These are phyloP conservation scores for Penicillium sp. DNA, from an alignment of 2,329 filamentous ascomycete genomes.

Conservation along the genomic window DNA sequence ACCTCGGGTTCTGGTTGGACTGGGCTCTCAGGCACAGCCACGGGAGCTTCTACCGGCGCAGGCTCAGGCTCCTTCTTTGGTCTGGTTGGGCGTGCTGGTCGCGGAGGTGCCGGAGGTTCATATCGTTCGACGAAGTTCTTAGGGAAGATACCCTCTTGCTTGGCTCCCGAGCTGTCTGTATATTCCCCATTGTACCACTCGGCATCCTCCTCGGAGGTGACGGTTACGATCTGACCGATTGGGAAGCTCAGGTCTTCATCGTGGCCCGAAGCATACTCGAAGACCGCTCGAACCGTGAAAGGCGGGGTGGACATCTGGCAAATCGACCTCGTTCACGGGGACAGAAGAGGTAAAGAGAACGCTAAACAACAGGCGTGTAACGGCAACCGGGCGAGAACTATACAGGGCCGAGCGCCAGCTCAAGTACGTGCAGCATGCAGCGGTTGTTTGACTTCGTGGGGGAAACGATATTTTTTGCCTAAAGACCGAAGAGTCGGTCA, in stretches of 20 bases:
- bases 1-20: conserved; percentile 37
- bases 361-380: conserved; percentile 15
- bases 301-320: conserved; percentile 66
- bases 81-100: conserved; percentile 70
- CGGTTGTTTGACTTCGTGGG: conserved; percentile 23
- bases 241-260: conserved; percentile 92
- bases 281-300: conserved; percentile 95
- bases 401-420: conserved; percentile 23
- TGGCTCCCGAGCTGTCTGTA: conserved; percentile 69
- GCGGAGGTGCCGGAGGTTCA: conserved; percentile 84
- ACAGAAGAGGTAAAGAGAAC: conserved; percentile 25
- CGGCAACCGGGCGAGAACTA: conserved; percentile 16
- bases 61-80: conserved; percentile 62
- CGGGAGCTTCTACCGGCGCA: conserved; percentile 31
- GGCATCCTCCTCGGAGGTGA: conserved; percentile 85
- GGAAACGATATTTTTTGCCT: conserved; percentile 1
- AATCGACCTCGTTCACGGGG: conserved; percentile 26
- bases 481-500: conserved; percentile 22
- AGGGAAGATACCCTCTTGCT: conserved; percentile 84
- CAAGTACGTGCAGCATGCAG: conserved; percentile 22
- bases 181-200: conserved; percentile 96
- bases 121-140: conserved; percentile 97
- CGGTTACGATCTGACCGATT: conserved; percentile 85
- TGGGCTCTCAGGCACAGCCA: conserved; percentile 25
- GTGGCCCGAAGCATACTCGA: conserved; percentile 88